Percentiles rank a stretch among this genome's conserved stretches.
phyloP scores from a whole-genome alignment of 1,284 basidiomycete genomes.

The Chiua sp. region DNA sequence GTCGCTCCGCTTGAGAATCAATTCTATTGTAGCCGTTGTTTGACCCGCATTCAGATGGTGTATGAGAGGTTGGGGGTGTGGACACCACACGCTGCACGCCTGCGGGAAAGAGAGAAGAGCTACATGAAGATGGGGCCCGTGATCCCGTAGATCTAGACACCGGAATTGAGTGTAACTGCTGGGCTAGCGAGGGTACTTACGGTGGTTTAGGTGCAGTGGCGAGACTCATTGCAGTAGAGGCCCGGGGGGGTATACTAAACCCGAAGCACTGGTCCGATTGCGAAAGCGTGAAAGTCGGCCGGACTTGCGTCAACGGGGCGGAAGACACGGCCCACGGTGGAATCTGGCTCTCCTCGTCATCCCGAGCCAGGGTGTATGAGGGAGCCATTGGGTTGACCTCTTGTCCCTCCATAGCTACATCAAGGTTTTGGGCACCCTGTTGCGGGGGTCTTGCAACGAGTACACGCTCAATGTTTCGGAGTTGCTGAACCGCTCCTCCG shows the following conservation, averaged over 20 bases:
- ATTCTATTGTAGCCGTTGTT: not conserved
- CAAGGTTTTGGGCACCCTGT: not conserved
- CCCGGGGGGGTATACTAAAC: not conserved
- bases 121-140: not conserved
- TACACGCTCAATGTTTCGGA: not conserved
- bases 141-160: too few relatives aligned
- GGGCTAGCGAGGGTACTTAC: too few relatives aligned
- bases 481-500: not conserved
- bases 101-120: not conserved
- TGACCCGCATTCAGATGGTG: not conserved
- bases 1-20: too few relatives aligned
- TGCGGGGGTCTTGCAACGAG: not conserved
- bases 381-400: not conserved
- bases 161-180: too few relatives aligned
- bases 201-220: too few relatives aligned
- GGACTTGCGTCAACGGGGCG: not conserved
- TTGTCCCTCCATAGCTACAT: not conserved
- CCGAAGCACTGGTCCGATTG: not conserved
- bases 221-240: not conserved
- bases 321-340: not conserved
- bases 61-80: not conserved
- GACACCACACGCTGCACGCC: not conserved
- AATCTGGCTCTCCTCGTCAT: not conserved
- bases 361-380: not conserved
- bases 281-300: not conserved